A percentile compares a stretch with the other conserved stretches of the same genome.
These are phyloP conservation scores for Neoboletus magnificus DNA, from an alignment of 768 basidiomycete species.

Conservation along the genomic window DNA sequence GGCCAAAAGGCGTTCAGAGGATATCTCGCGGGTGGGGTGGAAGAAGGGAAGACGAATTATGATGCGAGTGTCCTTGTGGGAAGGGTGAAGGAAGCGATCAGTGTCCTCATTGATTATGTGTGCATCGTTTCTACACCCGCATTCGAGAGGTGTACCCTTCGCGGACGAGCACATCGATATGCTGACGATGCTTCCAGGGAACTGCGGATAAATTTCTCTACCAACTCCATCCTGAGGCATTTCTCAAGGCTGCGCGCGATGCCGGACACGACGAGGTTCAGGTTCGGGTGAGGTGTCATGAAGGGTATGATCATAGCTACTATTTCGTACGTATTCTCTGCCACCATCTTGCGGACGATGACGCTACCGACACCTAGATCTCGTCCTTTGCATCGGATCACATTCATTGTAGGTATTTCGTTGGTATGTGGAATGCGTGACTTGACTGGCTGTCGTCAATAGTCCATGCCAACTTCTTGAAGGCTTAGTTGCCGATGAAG, in stretches of 20 bases:
- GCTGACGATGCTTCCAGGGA: slow-evolving; percentile 46
- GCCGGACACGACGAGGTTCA: slow-evolving; percentile 70
- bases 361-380: slow-evolving; percentile 46
- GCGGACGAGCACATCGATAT: background rate
- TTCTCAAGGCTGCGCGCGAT: slow-evolving; percentile 72
- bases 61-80: slow-evolving; percentile 85
- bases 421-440: background rate
- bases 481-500: slow-evolving; percentile 43
- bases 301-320: slow-evolving; percentile 87
- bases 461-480: slow-evolving; percentile 90
- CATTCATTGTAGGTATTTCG: slow-evolving; percentile 65
- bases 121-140: slow-evolving; percentile 21
- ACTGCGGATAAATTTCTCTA: slow-evolving; percentile 79
- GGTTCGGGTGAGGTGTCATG: slow-evolving; percentile 75
- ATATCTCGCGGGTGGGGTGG: slow-evolving; percentile 72
- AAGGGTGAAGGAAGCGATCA: slow-evolving; percentile 57
- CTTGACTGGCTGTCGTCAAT: slow-evolving; percentile 15
- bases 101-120: slow-evolving; percentile 86
- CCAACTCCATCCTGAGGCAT: slow-evolving; percentile 89
- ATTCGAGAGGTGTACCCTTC: background rate
- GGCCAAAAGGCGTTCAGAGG: slow-evolving; percentile 88
- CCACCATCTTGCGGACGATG: background rate
- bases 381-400: slow-evolving; percentile 90
- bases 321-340: slow-evolving; percentile 60
- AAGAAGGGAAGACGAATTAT: slow-evolving; percentile 70